phyloP scores from a whole-genome alignment of 225 moss, liverwort and hornwort genomes.

The Antitrichia curtipendula region DNA sequence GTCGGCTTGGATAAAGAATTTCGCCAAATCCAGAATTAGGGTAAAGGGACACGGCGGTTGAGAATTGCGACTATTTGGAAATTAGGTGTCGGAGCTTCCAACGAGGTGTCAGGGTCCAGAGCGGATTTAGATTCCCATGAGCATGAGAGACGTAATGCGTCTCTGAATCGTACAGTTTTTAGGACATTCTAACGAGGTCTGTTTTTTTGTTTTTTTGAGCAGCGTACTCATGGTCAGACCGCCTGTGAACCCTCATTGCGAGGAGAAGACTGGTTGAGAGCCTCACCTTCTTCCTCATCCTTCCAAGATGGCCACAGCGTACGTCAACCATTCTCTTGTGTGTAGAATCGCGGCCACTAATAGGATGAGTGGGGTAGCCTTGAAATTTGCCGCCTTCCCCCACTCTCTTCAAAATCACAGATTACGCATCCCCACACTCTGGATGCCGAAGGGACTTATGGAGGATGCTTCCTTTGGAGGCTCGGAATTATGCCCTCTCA shows the following conservation, averaged over 20 bases:
- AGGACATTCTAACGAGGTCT: background rate
- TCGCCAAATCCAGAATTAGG: background rate
- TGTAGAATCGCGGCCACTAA: background rate
- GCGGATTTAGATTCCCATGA: background rate
- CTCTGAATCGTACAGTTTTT: background rate
- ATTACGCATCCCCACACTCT: background rate
- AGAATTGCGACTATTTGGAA: background rate
- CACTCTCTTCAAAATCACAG: background rate
- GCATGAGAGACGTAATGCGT: background rate
- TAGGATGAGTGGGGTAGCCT: background rate
- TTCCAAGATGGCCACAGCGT: conserved; percentile 3
- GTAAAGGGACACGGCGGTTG: background rate
- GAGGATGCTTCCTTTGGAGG: conserved; percentile 36
- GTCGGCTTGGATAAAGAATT: background rate
- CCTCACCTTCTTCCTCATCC: background rate
- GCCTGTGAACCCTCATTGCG: background rate
- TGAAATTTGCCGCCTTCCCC: background rate
- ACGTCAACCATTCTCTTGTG: background rate
- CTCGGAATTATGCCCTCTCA: background rate
- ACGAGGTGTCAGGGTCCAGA: background rate
- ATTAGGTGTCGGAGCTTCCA: background rate
- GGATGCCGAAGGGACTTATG: background rate
- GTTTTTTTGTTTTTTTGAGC: background rate
- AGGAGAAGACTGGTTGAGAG: background rate
- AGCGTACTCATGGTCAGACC: conserved; percentile 8